phyloP scores from a whole-genome alignment of 768 basidiomycete genomes.

The Phanerochaete sordida region DNA sequence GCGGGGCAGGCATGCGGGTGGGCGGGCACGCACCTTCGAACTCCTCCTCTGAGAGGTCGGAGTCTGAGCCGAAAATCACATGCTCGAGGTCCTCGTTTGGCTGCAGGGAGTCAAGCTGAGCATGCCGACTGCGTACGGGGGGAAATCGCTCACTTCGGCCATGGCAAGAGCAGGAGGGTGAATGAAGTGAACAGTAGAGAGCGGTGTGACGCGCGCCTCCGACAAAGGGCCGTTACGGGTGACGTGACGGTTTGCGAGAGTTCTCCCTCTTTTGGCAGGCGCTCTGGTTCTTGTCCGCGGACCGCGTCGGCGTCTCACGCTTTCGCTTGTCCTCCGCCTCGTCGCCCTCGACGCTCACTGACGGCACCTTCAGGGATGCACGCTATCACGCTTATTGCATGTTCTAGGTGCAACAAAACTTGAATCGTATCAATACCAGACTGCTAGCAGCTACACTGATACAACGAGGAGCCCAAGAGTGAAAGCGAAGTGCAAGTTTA shows the following conservation, averaged over 20 bases:
- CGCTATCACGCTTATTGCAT: no score
- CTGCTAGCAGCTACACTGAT: no score
- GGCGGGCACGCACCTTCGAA: conserved; percentile 40
- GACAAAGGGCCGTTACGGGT: not conserved
- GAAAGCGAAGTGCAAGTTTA: not conserved
- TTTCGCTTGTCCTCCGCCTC: no score
- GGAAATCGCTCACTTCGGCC: conserved; percentile 1
- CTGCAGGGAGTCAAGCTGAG: not conserved
- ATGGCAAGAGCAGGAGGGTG: not conserved
- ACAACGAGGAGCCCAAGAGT: no score
- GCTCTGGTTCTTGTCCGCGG: not conserved
- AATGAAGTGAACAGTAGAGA: not conserved
- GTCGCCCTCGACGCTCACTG: no score
- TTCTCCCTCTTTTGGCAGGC: not conserved
- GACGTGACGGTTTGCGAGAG: not conserved
- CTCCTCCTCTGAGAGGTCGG: conserved; percentile 74
- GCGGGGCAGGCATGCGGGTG: conserved; percentile 29
- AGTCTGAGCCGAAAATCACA: conserved; percentile 81
- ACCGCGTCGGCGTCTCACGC: no score
- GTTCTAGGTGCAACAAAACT: no score
- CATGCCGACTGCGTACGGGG: no score
- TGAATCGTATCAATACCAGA: no score
- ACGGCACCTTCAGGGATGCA: no score
- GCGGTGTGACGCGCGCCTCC: not conserved
- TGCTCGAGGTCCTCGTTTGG: conserved; percentile 41